Evolutionary conservation across 345 rosid genomes (phyloP).

Genomic region (Geranium brycei): DNA sequence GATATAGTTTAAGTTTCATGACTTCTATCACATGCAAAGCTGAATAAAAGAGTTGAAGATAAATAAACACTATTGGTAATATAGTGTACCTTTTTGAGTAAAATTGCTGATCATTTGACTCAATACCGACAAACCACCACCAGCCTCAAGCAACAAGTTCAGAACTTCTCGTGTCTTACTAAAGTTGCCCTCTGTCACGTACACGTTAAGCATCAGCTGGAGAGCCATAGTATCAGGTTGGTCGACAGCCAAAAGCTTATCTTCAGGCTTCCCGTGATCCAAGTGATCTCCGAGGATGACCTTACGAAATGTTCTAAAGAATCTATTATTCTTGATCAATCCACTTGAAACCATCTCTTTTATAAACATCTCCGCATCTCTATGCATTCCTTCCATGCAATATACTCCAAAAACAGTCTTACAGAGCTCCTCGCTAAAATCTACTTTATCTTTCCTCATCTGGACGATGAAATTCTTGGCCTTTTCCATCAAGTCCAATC

Average conservation of each 20-base stretch:
- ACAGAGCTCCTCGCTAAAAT: constrained; percentile 47
- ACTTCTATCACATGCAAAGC: background rate
- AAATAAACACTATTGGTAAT: background rate
- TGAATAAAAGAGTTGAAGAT: background rate
- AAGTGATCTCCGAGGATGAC: constrained; percentile 18
- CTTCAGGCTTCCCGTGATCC: constrained; percentile 14
- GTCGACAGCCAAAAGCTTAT: constrained; percentile 14
- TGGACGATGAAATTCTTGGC: constrained; percentile 45
- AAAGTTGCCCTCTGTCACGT: constrained; percentile 23
- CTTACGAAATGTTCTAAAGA: constrained; percentile 41
- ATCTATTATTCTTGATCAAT: constrained; percentile 29
- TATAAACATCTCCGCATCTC: constrained; percentile 33
- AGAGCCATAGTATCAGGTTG: constrained; percentile 40
- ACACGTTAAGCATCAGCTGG: constrained; percentile 41
- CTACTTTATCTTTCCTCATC: constrained; percentile 36
- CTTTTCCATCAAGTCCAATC: constrained; percentile 36
- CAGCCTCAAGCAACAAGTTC: constrained; percentile 35
- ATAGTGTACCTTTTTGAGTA: constrained; percentile 42
- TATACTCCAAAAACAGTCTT: constrained; percentile 39
- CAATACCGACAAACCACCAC: constrained; percentile 32
- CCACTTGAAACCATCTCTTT: constrained; percentile 34
- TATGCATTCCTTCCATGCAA: constrained; percentile 54
- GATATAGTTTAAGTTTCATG: background rate
- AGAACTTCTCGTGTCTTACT: constrained; percentile 30
- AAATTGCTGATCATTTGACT: constrained; percentile 39